Base-by-base conservation (phyloP, 805 yeast genomes). In the Metschnikowia dekortorum region DNA sequence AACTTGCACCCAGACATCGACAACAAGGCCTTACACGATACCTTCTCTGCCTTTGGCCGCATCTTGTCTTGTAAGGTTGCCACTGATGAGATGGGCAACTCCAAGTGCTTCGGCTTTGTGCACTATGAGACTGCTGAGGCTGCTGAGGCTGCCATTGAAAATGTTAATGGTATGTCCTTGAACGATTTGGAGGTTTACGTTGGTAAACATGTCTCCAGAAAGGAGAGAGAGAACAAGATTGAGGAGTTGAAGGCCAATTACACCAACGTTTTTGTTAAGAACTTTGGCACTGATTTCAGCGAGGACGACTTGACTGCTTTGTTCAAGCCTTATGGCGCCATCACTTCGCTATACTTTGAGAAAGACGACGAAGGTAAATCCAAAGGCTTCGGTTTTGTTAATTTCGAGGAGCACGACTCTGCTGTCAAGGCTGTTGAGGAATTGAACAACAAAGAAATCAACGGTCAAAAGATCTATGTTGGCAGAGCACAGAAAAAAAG, bases 401-500 rank as follows among this genome's bases (percentile, higher is more conserved):
- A 94, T 84, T 94, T 68, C 64, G 96, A 84, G 73, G 69, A 74
- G 62, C 99, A 92, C 74, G 90, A 86, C 65, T 80, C 83, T 61
- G 99, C 99, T 60, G 82, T 79, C 62, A 82, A 83, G 75, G 96
- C 98, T 54, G 95, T 92, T 61, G 97, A 89, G 48, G 94, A 79
- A 65, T 83, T 92, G 71, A 88, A 94, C 76, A 96, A 86, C 70
- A 76, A 73, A 62, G 98, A 94, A 68, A 71, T 85, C 70, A 83
- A 82, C 64, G 95, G 94, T 66, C 89, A 88, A 78, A 82, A 78
- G 73, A 75, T 94, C 59, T 94, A 84, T 72, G 99, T 92, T 66
- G 97, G 97, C 66, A 89, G 99, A 76, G 99, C 99, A 62, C 99
- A 94, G 81, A 92, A 90, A 90, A 92, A 90, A 83, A 81, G 87